Evolutionary conservation across 2,329 filamentous ascomycete genomes (phyloP).

Genomic region (Sordariomycetes sp.): DNA sequence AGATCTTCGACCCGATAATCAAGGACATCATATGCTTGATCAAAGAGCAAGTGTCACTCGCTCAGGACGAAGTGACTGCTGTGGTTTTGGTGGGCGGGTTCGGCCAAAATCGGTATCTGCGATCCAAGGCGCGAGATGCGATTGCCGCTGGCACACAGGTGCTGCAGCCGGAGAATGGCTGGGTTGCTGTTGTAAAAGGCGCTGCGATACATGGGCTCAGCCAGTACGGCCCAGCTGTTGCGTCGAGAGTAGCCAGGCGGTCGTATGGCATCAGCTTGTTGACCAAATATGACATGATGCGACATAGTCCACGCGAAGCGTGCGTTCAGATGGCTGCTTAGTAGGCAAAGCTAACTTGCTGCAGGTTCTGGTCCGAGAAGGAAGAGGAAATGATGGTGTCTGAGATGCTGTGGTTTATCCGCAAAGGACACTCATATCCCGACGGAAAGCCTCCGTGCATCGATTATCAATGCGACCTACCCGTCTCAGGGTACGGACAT

Average conservation of each 20-base stretch:
- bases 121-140: conserved; percentile 25
- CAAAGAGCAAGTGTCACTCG: conserved; percentile 28
- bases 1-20: conserved; percentile 31
- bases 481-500: conserved; percentile 20
- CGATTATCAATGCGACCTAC: conserved; percentile 27
- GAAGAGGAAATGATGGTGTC: conserved; percentile 23
- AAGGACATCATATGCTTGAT: conserved; percentile 33
- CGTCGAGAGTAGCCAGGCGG: conserved; percentile 24
- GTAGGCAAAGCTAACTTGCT: background rate
- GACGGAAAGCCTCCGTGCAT: conserved; percentile 24
- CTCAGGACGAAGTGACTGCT: conserved; percentile 21
- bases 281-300: conserved; percentile 23
- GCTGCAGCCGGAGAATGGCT: conserved; percentile 37
- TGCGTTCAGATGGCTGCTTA: conserved; percentile 10
- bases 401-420: conserved; percentile 30
- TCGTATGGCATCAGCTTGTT: conserved; percentile 27
- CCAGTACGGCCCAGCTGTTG: conserved; percentile 18
- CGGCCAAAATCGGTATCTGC: conserved; percentile 34
- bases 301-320: conserved; percentile 25
- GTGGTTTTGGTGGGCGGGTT: conserved; percentile 41
- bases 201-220: conserved; percentile 33
- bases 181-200: conserved; percentile 41
- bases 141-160: conserved; percentile 27
- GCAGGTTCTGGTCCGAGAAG: conserved; percentile 27
- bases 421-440: conserved; percentile 27